A percentile compares a stretch with the other conserved stretches of the same genome.
phyloP scores from a whole-genome alignment of 495 filamentous ascomycete species.

The Sphaerosporella brunnea region DNA sequence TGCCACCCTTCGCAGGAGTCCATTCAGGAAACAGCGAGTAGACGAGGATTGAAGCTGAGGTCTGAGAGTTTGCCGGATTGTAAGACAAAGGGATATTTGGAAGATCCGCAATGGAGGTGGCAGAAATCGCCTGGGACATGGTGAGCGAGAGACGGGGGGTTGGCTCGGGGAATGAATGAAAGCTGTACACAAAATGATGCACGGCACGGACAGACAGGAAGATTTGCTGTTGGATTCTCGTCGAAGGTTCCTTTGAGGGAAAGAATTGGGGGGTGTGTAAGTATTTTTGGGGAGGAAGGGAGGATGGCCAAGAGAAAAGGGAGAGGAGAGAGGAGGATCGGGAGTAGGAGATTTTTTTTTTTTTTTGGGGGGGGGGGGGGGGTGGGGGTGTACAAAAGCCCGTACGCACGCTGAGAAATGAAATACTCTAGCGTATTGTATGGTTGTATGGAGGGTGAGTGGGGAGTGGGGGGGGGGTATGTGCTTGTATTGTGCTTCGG shows the following conservation, averaged over 20 bases:
- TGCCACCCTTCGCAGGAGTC: slow-evolving; percentile 44
- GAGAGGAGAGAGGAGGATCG: not conserved
- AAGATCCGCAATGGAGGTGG: slow-evolving; percentile 17
- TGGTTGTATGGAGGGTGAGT: no score
- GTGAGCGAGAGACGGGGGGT: not conserved
- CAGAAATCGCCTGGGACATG: not conserved
- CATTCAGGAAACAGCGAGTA: slow-evolving; percentile 69
- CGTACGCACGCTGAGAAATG: no score
- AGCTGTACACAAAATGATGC: slow-evolving; percentile 2
- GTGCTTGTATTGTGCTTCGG: no score
- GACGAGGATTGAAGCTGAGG: slow-evolving; percentile 60
- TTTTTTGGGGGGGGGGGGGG: no score
- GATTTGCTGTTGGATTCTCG: no score
- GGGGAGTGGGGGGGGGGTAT: no score
- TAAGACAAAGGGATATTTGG: slow-evolving; percentile 52
- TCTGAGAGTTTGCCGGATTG: slow-evolving; percentile 52
- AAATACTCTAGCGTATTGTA: no score
- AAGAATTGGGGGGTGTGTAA: no score
- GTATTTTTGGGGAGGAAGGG: not conserved
- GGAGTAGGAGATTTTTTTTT: no score
- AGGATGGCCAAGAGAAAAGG: not conserved
- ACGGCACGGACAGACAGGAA: no score
- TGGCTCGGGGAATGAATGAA: not conserved
- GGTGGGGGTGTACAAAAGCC: no score
- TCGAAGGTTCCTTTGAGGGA: no score